Conservation (phyloP, 2,329 filamentous ascomycete species). For the Aspergillus ibericus region DNA sequence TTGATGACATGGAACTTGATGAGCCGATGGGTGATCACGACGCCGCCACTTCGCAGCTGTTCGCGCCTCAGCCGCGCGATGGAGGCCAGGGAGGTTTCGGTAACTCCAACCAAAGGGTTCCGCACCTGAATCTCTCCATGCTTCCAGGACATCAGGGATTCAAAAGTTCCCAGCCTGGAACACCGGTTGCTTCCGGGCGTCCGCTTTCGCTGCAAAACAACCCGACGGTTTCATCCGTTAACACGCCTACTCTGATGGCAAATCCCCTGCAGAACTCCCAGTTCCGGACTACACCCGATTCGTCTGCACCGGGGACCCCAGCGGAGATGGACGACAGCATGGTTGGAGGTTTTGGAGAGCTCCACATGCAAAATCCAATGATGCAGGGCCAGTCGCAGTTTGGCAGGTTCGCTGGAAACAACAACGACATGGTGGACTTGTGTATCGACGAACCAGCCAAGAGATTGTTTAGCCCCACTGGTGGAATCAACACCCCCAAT, state of each 20-base stretch:
- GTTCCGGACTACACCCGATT: conserved; percentile 60
- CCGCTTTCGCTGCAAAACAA: conserved; percentile 81
- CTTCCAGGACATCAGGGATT: conserved; percentile 74
- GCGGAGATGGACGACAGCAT: conserved; percentile 75
- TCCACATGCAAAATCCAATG: conserved; percentile 55
- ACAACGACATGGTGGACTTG: conserved; percentile 57
- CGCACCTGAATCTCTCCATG: conserved; percentile 78
- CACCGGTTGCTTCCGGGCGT: conserved; percentile 70
- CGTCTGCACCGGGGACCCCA: conserved; percentile 68
- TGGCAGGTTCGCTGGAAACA: conserved; percentile 46
- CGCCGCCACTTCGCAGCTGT: conserved; percentile 39
- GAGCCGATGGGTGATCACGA: conserved; percentile 63
- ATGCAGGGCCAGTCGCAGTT: conserved; percentile 45
- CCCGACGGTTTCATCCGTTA: conserved; percentile 94
- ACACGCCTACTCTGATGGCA: conserved; percentile 85
- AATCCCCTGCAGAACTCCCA: conserved; percentile 64
- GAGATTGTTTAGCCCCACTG: conserved; percentile 83
- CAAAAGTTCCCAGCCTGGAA: conserved; percentile 80
- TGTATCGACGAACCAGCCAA: conserved; percentile 93
- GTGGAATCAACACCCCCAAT: conserved; percentile 65
- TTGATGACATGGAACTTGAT: conserved; percentile 97
- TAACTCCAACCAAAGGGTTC: conserved; percentile 55
- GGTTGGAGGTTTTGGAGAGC: conserved; percentile 61
- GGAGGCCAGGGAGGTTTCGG: conserved; percentile 63
- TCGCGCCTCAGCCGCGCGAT: conserved; percentile 65